Evolutionary conservation across 2,329 filamentous ascomycete genomes (phyloP), one percentile per base, ranked within the genome.

Genomic region (Pseudocercospora macadamiae): DNA sequence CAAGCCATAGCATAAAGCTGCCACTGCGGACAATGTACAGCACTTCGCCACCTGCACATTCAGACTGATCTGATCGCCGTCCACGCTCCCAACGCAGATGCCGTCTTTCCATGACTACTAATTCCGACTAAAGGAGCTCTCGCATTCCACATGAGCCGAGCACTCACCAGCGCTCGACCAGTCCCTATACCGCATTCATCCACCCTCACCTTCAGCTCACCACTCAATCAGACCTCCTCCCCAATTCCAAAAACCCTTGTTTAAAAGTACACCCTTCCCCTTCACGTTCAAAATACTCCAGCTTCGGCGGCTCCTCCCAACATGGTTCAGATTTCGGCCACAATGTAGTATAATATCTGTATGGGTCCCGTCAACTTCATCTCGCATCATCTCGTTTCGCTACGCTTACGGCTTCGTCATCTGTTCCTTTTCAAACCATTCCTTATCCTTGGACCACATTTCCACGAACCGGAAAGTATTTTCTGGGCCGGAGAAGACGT

Each of bases 361-460:
- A 18, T 10, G 18, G n/a, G 12, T 12, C 12, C 28, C 6, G 28
- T 32, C 28, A 32, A 32, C 12, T 32, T 32, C 42, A 14, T 16
- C 23, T 18, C 9, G n/a, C 23, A 26, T 14, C 3, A 23, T 47
- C 21, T 16, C 59, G 60, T 36, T 62, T 62, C 16, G 58, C 53
- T 59, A 36, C 53, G 37, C 65, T 28, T 64, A 66, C 1, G 58
- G 49, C 37, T 68, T 68, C 1, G 60, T 65, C 45, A 68, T 60
- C 51, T 66, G 64, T 34, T 62, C 52, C 30, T 59, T 60, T 14
- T 63, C 56, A 28, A 66, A 65, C 60, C 64, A 66, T 42, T 63
- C 36, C 7, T 57, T 52, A 5, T 54, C 57, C 9, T 55, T 59
- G 14, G 36, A 30, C 66, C 64, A 68, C 19, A 68, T 45, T 51